Evolutionary conservation across 1,284 basidiomycete genomes (phyloP).

Genomic region (Apiotrichum mycotoxinovorans): DNA sequence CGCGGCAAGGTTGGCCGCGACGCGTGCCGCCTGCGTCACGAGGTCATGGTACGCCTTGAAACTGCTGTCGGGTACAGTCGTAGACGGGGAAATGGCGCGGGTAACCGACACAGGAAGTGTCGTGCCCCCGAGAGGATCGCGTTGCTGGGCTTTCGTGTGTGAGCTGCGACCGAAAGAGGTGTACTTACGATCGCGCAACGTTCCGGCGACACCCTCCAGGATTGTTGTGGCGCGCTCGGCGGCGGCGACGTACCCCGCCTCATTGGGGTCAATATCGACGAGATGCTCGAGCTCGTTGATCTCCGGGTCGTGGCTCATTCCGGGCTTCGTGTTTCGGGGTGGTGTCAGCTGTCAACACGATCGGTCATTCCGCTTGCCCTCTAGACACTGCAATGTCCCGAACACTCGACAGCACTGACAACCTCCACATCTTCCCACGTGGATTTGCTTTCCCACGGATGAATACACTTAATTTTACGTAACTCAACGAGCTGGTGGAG

Average conservation of each 20-base stretch:
- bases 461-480: background rate
- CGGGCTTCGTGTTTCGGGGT: no score
- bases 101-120: background rate
- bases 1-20: conserved; percentile 39
- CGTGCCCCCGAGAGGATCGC: background rate
- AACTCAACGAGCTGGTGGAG: background rate
- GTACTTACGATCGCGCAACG: conserved; percentile 25
- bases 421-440: background rate
- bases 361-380: no score
- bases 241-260: background rate
- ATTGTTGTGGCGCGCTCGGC: background rate
- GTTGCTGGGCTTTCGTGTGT: background rate
- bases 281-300: conserved; percentile 12
- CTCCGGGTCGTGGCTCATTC: background rate
- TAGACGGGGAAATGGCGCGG: background rate
- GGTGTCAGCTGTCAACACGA: background rate
- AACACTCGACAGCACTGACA: background rate
- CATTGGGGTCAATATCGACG: background rate
- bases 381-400: background rate
- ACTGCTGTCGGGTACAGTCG: background rate
- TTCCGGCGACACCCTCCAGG: conserved; percentile 19
- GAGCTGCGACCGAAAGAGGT: no score
- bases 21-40: conserved; percentile 31
- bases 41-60: conserved; percentile 1
- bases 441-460: conserved; percentile 1